A percentile compares a stretch with the other conserved stretches of the same genome.
phyloP scores from a whole-genome alignment of 2,329 filamentous ascomycete species.

The Acrodontium crateriforme region DNA sequence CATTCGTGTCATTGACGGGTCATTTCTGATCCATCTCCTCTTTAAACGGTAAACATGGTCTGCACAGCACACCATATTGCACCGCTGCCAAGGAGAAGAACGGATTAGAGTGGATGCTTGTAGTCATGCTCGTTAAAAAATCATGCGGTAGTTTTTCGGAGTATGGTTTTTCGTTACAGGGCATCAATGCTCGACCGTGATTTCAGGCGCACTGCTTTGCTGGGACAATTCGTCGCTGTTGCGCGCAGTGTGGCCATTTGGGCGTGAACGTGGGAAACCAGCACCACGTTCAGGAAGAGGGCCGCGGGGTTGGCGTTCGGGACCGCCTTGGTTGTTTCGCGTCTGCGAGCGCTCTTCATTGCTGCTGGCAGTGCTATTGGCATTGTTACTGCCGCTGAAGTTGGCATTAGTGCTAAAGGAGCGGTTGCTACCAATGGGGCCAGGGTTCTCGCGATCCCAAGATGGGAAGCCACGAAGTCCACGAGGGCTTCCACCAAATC shows the following conservation, averaged over 20 bases:
- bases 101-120: no score
- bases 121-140: no score
- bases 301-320: conserved; percentile 48
- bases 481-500: conserved; percentile 41
- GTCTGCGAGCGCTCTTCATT: conserved; percentile 43
- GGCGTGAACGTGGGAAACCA: conserved; percentile 41
- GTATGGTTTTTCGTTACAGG: conserved; percentile 6
- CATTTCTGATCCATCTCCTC: no score
- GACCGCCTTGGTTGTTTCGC: conserved; percentile 29
- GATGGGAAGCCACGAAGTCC: conserved; percentile 47
- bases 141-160: no score
- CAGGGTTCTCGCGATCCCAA: conserved; percentile 44
- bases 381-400: no score
- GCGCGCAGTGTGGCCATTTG: conserved; percentile 48
- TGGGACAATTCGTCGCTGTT: conserved; percentile 51
- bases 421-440: conserved; percentile 51
- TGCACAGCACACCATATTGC: no score
- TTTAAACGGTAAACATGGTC: no score
- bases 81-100: no score
- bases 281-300: conserved; percentile 46
- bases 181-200: conserved; percentile 46
- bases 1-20: no score
- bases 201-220: conserved; percentile 44
- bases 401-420: conserved; percentile 44
- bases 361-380: no score